Evolutionary conservation across 2,329 filamentous ascomycete genomes (phyloP).

Genomic region (Sporothrix mexicana): DNA sequence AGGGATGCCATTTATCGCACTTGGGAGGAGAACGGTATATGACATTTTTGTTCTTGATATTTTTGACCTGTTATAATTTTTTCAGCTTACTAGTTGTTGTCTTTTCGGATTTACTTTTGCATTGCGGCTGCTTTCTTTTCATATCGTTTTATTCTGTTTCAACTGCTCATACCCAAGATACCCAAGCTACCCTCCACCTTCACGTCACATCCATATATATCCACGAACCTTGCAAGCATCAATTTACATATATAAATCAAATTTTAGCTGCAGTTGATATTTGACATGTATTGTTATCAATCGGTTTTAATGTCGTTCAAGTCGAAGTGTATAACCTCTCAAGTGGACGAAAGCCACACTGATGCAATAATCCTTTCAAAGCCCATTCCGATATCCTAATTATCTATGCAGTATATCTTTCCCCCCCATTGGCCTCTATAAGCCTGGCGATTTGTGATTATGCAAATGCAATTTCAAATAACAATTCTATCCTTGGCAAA

Average conservation of each 20-base stretch:
- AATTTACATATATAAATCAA: background rate
- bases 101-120: background rate
- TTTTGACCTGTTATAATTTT: background rate
- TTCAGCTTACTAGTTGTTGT: background rate
- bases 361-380: background rate
- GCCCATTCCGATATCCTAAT: background rate
- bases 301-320: background rate
- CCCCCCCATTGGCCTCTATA: background rate
- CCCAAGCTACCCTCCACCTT: background rate
- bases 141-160: background rate
- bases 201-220: no score
- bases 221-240: background rate
- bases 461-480: background rate
- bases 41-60: background rate
- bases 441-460: no score
- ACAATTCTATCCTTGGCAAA: background rate
- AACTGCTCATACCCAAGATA: constrained; percentile 3
- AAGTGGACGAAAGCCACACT: background rate
- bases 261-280: background rate
- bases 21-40: constrained; percentile 41
- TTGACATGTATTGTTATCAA: background rate
- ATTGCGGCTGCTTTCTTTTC: background rate
- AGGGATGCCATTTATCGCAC: constrained; percentile 45
- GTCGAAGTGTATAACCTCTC: background rate
- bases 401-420: background rate